Percentiles rank a stretch among this genome's conserved stretches.
phyloP scores from a whole-genome alignment of 495 filamentous ascomycete genomes.

The Podospora sp. region DNA sequence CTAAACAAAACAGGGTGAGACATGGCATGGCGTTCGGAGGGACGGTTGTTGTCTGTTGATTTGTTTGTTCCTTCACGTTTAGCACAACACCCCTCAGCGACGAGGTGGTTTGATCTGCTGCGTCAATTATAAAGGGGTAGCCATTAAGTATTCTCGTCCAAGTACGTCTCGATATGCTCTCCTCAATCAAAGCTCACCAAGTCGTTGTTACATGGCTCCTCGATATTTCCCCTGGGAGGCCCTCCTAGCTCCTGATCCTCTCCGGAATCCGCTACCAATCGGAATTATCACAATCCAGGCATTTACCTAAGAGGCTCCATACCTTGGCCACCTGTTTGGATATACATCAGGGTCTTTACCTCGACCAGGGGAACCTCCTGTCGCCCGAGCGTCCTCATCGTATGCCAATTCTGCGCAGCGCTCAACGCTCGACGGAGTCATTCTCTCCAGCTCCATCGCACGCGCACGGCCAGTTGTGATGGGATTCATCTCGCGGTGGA shows the following conservation, averaged over 20 bases:
- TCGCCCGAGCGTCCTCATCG: background rate
- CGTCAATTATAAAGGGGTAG: background rate
- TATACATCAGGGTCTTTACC: background rate
- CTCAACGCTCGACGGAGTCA: background rate
- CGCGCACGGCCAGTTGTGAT: background rate
- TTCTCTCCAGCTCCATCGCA: background rate
- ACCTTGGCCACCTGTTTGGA: background rate
- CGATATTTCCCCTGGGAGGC: too few relatives aligned
- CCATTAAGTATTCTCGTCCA: too few relatives aligned
- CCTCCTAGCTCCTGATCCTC: background rate
- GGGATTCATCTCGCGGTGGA: background rate
- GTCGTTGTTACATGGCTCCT: too few relatives aligned
- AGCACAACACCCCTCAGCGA: slow-evolving; percentile 18
- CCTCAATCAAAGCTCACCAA: too few relatives aligned
- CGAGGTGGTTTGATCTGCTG: background rate
- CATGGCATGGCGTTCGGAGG: slow-evolving; percentile 25
- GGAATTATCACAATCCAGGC: background rate
- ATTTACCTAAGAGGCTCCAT: background rate
- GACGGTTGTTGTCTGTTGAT: slow-evolving; percentile 13
- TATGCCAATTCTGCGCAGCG: background rate
- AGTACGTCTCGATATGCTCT: too few relatives aligned
- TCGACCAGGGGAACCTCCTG: background rate
- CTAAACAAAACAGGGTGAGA: slow-evolving; percentile 13
- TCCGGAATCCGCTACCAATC: background rate
- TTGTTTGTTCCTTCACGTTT: background rate